phyloP scores from a whole-genome alignment of 371 early-diverging fungal genomes.

The Enterospora canceri region DNA sequence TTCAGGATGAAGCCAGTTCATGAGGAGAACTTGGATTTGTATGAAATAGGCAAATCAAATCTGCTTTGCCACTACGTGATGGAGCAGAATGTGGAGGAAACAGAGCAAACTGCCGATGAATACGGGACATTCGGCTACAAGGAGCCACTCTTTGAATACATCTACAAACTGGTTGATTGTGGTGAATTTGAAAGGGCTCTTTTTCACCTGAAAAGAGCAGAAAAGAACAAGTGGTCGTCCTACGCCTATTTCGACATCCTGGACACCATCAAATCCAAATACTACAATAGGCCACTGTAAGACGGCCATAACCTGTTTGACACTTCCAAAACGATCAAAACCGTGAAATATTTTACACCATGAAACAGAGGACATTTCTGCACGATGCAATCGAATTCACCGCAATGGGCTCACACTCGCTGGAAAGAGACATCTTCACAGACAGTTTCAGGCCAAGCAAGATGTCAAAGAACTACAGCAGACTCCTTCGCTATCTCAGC shows the following conservation, averaged over 20 bases:
- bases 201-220: slow-evolving; percentile 19
- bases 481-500: slow-evolving; percentile 41
- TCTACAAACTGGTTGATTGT: slow-evolving; percentile 2
- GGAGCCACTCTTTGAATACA: background rate
- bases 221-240: slow-evolving; percentile 15
- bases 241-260: slow-evolving; percentile 23
- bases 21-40: slow-evolving; percentile 9
- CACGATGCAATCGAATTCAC: slow-evolving; percentile 47
- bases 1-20: background rate
- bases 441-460: slow-evolving; percentile 41
- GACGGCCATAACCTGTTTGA: background rate
- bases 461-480: slow-evolving; percentile 18
- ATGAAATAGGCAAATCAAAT: background rate
- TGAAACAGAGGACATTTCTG: slow-evolving; percentile 34
- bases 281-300: background rate
- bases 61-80: slow-evolving; percentile 5
- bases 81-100: background rate
- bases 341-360: background rate
- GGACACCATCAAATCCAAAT: slow-evolving; percentile 4
- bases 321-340: background rate
- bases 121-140: background rate
- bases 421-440: slow-evolving; percentile 47
- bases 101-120: background rate
- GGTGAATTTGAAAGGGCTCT: slow-evolving; percentile 19
- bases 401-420: slow-evolving; percentile 30